These are phyloP conservation scores for Globisporangium paroecandrum DNA, from an alignment of 352 stramenopile species.

Conservation along the genomic window DNA sequence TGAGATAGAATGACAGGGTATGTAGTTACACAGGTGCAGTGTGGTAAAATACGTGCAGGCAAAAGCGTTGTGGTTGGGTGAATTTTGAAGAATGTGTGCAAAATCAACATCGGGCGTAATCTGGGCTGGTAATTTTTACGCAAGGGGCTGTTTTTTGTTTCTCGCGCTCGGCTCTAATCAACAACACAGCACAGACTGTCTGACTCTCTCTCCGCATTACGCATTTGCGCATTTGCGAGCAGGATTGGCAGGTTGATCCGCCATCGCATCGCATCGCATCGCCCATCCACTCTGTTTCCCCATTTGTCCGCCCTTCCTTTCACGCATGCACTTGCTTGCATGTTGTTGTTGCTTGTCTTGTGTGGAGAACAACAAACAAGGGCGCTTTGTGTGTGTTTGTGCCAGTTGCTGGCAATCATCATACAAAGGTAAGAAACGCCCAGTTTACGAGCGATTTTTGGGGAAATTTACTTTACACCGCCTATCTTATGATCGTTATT, in stretches of 20 bases:
- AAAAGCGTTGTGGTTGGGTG: neutral
- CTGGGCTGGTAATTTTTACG: neutral
- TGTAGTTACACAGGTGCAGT: neutral
- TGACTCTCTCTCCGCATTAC: neutral
- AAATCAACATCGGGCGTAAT: neutral
- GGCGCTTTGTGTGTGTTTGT: neutral
- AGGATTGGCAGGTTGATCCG: neutral
- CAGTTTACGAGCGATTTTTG: neutral
- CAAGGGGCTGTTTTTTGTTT: neutral
- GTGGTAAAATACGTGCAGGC: neutral
- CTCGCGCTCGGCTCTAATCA: neutral
- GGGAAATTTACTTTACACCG: neutral
- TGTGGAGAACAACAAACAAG: neutral
- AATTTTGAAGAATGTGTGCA: neutral
- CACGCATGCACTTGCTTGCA: neutral
- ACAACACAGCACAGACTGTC: neutral
- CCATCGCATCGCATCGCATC: neutral
- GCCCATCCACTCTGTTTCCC: neutral
- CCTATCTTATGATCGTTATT: neutral
- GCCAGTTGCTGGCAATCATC: neutral
- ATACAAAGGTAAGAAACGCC: neutral
- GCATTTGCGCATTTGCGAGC: too few relatives aligned
- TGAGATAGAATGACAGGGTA: neutral
- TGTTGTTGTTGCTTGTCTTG: neutral
- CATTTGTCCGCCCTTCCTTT: neutral